Conservation (phyloP, 148 eudicot genomes). For the Amaranthus hypochondriacus region DNA sequence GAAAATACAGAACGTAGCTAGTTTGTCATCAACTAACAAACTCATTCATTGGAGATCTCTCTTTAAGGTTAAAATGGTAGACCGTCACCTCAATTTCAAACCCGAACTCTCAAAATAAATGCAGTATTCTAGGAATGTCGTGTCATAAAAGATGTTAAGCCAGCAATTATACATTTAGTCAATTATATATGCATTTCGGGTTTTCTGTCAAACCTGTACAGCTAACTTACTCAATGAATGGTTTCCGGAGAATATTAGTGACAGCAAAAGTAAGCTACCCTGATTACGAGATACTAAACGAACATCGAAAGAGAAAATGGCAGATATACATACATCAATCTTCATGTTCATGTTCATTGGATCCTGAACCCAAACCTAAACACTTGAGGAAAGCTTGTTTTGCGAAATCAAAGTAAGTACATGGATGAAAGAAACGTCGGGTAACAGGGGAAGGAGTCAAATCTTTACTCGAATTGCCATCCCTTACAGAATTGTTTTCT, state of each 20-base stretch:
- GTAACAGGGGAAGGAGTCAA: slow-evolving; percentile 14
- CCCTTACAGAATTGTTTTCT: slow-evolving; percentile 35
- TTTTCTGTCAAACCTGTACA: slow-evolving; percentile 9
- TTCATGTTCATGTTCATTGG: slow-evolving; percentile 21
- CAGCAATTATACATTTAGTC: slow-evolving; percentile 1
- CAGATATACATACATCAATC: slow-evolving; percentile 21
- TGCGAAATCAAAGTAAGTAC: slow-evolving; percentile 44
- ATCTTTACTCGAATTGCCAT: slow-evolving; percentile 28
- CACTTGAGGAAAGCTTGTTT: slow-evolving; percentile 67
- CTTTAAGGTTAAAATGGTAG: not conserved
- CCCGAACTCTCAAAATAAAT: not conserved
- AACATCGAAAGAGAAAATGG: not conserved
- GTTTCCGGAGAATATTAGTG: not conserved
- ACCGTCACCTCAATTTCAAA: not conserved
- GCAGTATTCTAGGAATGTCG: not conserved
- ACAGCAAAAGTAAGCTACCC: slow-evolving; percentile 3
- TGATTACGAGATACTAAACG: not conserved
- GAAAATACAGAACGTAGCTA: not conserved
- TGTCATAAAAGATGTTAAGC: not conserved
- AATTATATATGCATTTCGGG: not conserved
- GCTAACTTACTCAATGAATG: not conserved
- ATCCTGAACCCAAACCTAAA: slow-evolving; percentile 38
- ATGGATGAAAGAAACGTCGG: slow-evolving; percentile 37
- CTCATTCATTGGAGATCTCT: slow-evolving; percentile 6
- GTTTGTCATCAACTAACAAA: not conserved